Percentiles rank a stretch among this genome's conserved stretches.
Conservation (phyloP, 148 eudicot species). For the Spergularia marina region DNA sequence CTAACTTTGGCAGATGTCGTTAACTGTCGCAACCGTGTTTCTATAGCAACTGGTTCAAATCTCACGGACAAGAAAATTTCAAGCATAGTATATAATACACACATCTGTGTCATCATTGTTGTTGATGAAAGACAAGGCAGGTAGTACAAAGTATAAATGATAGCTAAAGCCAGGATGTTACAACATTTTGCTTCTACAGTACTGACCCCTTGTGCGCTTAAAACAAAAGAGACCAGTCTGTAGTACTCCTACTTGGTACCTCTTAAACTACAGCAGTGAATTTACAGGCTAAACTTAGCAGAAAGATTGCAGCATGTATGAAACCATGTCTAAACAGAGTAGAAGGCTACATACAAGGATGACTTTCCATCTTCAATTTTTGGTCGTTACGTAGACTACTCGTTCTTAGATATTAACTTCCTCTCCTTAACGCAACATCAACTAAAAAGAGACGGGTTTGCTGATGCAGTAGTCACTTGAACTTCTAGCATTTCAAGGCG, state of each 20-base stretch:
- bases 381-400: neutral
- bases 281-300: slow-evolving; percentile 9
- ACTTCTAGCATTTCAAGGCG: slow-evolving; percentile 95
- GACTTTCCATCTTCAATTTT: slow-evolving; percentile 1
- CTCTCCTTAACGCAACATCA: slow-evolving; percentile 20
- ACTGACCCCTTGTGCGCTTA: too few relatives aligned
- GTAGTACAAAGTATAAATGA: too few relatives aligned
- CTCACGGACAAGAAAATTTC: too few relatives aligned
- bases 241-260: neutral
- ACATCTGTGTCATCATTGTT: too few relatives aligned
- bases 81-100: too few relatives aligned
- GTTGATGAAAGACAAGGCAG: too few relatives aligned
- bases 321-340: neutral
- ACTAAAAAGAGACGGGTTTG: slow-evolving; percentile 73
- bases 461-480: slow-evolving; percentile 86
- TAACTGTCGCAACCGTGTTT: too few relatives aligned
- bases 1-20: too few relatives aligned
- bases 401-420: neutral
- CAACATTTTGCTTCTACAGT: too few relatives aligned
- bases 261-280: slow-evolving; percentile 2
- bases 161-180: too few relatives aligned
- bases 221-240: neutral
- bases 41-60: too few relatives aligned
- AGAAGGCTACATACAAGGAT: neutral
- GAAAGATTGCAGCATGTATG: neutral